Conservation (phyloP, 768 basidiomycete species). For the Lentinula sp. region DNA sequence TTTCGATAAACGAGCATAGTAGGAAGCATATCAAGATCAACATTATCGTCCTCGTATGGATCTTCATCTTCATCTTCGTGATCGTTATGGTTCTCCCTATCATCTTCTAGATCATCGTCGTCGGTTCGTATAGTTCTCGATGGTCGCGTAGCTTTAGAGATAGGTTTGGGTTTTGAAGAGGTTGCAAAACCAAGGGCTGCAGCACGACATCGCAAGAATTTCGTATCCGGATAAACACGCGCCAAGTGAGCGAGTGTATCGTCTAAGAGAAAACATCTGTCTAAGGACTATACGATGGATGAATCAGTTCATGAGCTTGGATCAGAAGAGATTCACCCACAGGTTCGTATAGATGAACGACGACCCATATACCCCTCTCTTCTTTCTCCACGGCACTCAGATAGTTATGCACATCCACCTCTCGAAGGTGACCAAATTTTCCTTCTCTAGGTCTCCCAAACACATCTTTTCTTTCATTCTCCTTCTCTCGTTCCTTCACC, state of each 20-base stretch:
- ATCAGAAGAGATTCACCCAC: slow-evolving; percentile 34
- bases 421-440: slow-evolving; percentile 71
- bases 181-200: slow-evolving; percentile 52
- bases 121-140: background rate
- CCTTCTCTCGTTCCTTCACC: slow-evolving; percentile 33
- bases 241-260: slow-evolving; percentile 63
- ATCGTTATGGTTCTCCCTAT: slow-evolving; percentile 13
- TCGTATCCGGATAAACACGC: slow-evolving; percentile 61
- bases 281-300: slow-evolving; percentile 48
- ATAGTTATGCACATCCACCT: slow-evolving; percentile 71
- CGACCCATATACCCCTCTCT: slow-evolving; percentile 65
- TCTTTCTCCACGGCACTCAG: slow-evolving; percentile 72
- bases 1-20: slow-evolving; percentile 74
- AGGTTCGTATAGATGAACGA: slow-evolving; percentile 81
- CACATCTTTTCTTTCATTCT: slow-evolving; percentile 28
- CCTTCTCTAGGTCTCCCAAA: slow-evolving; percentile 47
- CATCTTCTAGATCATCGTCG: slow-evolving; percentile 40
- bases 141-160: slow-evolving; percentile 7
- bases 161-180: slow-evolving; percentile 10
- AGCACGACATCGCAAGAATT: slow-evolving; percentile 81
- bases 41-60: slow-evolving; percentile 48
- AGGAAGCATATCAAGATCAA: slow-evolving; percentile 76
- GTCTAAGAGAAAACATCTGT: slow-evolving; percentile 69
- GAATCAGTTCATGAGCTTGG: background rate
- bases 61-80: slow-evolving; percentile 39